Conservation (phyloP, 1,284 basidiomycete genomes). For the Trichosporon ovoides region DNA sequence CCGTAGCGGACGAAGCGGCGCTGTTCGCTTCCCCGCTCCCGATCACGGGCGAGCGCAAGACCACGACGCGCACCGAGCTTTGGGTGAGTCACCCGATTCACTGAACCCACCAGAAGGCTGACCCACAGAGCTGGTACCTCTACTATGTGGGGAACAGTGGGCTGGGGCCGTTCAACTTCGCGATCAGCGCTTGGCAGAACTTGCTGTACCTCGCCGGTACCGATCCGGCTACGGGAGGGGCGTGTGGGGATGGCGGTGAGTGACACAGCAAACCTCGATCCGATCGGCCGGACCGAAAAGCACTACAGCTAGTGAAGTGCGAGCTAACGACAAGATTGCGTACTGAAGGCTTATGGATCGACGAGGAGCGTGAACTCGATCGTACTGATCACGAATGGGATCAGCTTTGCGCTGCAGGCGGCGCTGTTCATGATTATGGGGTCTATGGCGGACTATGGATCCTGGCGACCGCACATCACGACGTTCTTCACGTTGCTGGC, state of each 20-base stretch:
- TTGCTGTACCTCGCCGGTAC: conserved; percentile 39
- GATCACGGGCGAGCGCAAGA: conserved; percentile 34
- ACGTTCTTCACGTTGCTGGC: conserved; percentile 66
- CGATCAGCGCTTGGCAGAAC: conserved; percentile 45
- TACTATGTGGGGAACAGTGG: conserved; percentile 45
- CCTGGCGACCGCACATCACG: conserved; percentile 46
- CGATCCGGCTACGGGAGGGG: conserved; percentile 35
- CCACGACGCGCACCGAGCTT: conserved; percentile 38
- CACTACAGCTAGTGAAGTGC: background rate
- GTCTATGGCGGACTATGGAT: conserved; percentile 26
- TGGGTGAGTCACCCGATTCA: conserved; percentile 25
- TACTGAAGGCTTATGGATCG: conserved; percentile 31
- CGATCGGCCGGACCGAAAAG: conserved; percentile 6
- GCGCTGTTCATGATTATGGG: conserved; percentile 23
- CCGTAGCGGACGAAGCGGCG: conserved; percentile 30
- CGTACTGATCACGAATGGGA: conserved; percentile 24
- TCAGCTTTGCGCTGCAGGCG: conserved; percentile 25
- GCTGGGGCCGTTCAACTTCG: conserved; percentile 45
- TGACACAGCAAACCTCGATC: background rate
- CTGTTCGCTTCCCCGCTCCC: conserved; percentile 40
- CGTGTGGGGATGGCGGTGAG: conserved; percentile 26
- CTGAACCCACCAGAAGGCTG: too few relatives aligned
- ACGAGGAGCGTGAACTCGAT: conserved; percentile 20
- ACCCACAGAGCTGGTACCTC: conserved; percentile 42
- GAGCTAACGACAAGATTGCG: conserved; percentile 25